Conservation (phyloP, 768 basidiomycete species). For the Termitomyces bulborhizus region DNA sequence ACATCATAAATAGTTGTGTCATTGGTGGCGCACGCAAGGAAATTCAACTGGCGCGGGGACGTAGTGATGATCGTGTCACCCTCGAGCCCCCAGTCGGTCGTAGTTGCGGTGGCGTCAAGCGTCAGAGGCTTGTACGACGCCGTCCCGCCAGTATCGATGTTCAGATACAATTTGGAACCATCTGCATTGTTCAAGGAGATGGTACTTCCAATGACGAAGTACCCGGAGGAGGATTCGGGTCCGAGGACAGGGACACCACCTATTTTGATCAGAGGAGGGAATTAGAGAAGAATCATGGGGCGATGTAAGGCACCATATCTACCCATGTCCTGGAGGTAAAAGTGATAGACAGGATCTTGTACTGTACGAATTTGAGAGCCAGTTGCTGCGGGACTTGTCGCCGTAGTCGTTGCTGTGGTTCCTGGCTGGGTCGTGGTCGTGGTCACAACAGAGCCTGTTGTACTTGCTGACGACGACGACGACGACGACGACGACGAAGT, state of each 20-base stretch:
- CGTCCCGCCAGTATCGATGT: constrained; percentile 34
- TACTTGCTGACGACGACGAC: constrained; percentile 17
- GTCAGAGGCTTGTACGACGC: constrained; percentile 44
- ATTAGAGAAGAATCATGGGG: background rate
- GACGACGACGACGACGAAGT: constrained; percentile 17
- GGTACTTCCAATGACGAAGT: constrained; percentile 42
- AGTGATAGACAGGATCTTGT: constrained; percentile 47
- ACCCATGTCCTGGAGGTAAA: constrained; percentile 49
- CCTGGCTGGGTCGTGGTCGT: constrained; percentile 21
- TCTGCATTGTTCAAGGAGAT: constrained; percentile 37
- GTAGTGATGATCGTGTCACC: constrained; percentile 57
- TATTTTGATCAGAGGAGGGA: constrained; percentile 12
- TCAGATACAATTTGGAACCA: constrained; percentile 41
- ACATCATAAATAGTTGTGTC: constrained; percentile 35
- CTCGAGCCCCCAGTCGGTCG: constrained; percentile 51
- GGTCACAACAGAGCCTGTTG: constrained; percentile 23
- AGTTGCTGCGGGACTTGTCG: constrained; percentile 29
- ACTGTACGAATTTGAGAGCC: constrained; percentile 48
- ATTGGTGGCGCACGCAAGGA: constrained; percentile 43
- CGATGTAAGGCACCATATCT: constrained; percentile 5
- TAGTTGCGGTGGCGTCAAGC: constrained; percentile 38
- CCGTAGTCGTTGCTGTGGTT: constrained; percentile 23
- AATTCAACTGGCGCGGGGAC: constrained; percentile 45
- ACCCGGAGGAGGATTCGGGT: constrained; percentile 42
- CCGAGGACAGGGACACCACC: constrained; percentile 45